A percentile compares a stretch with the other conserved stretches of the same genome.
phyloP scores from a whole-genome alignment of 2,329 filamentous ascomycete genomes.

The Coleophoma cylindrospora region DNA sequence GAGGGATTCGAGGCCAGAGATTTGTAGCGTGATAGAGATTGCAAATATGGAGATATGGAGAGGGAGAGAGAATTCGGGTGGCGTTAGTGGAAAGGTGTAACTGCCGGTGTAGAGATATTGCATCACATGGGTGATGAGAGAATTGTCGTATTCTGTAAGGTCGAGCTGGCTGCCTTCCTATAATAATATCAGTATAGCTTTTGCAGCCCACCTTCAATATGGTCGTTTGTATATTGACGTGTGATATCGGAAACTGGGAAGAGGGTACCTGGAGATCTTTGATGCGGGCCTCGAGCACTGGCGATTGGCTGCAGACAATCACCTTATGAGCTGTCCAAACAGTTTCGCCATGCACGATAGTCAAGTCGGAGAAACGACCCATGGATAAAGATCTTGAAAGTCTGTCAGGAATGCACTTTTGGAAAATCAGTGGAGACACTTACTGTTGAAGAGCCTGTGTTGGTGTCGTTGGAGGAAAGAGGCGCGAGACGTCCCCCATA shows the following conservation, averaged over 20 bases:
- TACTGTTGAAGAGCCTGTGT: too few species aligned
- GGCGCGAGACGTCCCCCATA: too few species aligned
- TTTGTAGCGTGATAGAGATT: constrained; percentile 8
- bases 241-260: too few species aligned
- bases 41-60: constrained; percentile 13
- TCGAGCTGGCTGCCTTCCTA: constrained; percentile 2
- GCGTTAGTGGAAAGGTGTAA: constrained; percentile 4
- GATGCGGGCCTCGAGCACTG: constrained; percentile 14
- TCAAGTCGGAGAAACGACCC: constrained; percentile 20
- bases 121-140: constrained; percentile 7
- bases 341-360: constrained; percentile 10
- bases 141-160: constrained; percentile 7
- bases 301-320: constrained; percentile 17
- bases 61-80: constrained; percentile 3
- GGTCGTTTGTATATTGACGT: too few species aligned
- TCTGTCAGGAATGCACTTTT: too few species aligned
- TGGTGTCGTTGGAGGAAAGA: too few species aligned
- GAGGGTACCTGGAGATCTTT: not conserved
- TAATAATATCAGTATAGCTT: too few species aligned
- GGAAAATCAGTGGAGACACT: too few species aligned
- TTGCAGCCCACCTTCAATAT: too few species aligned
- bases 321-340: constrained; percentile 19
- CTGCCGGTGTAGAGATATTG: constrained; percentile 18
- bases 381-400: constrained; percentile 12
- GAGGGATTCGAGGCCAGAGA: constrained; percentile 6